Percentiles rank a stretch among this genome's conserved stretches.
Conservation (phyloP, 306 rosid species). For the Castanospermum australe region DNA sequence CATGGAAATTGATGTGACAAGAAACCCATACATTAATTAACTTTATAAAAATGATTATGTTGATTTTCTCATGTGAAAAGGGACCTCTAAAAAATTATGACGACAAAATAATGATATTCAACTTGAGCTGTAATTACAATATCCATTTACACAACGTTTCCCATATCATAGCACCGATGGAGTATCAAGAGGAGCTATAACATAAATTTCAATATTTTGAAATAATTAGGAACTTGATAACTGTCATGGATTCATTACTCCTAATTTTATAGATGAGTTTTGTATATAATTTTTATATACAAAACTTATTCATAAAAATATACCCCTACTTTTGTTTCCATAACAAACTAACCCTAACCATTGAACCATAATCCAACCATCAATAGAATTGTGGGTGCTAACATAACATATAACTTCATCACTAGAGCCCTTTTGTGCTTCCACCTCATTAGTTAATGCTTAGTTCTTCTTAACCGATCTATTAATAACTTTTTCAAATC, state of each 20-base stretch:
- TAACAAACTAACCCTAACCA: no score
- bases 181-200: not conserved
- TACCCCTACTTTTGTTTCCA: no score
- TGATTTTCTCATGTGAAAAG: not conserved
- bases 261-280: no score
- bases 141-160: not conserved
- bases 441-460: no score
- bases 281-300: no score
- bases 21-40: not conserved
- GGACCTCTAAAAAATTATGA: not conserved
- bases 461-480: no score
- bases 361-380: no score
- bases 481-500: no score
- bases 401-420: no score
- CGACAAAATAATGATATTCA: not conserved
- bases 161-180: not conserved
- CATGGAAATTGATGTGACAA: not conserved
- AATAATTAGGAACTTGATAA: not conserved
- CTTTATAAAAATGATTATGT: not conserved
- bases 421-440: no score
- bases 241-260: not conserved
- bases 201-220: not conserved
- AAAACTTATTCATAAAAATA: no score
- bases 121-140: not conserved
- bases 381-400: no score